Conservation (phyloP, 23 red algal species). For the Cyanidioschyzon merolae region DNA sequence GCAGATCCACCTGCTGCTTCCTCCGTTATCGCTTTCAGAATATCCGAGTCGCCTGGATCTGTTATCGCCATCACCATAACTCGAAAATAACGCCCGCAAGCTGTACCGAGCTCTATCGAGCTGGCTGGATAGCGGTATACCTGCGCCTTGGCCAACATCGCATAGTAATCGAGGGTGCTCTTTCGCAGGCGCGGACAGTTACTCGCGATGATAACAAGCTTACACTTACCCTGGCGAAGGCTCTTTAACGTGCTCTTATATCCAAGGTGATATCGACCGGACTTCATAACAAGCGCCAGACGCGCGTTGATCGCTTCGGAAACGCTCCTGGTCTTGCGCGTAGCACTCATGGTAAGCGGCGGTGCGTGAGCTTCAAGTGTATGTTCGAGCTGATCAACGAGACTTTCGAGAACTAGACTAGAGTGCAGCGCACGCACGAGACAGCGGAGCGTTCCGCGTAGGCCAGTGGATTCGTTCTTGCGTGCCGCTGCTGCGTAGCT, state of each 20-base stretch:
- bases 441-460: too few species aligned
- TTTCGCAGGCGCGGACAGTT: conserved; percentile 63
- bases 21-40: conserved; percentile 47
- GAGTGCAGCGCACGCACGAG: too few species aligned
- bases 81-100: conserved; percentile 87
- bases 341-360: conserved; percentile 2
- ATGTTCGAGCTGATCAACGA: too few species aligned
- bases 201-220: conserved; percentile 77
- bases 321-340: conserved; percentile 66
- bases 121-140: conserved; percentile 88
- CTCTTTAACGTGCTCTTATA: conserved; percentile 92
- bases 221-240: conserved; percentile 82
- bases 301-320: conserved; percentile 81
- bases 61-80: conserved; percentile 62
- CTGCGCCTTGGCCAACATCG: conserved; percentile 88
- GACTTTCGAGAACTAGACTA: too few species aligned
- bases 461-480: too few species aligned
- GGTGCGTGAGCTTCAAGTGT: too few species aligned
- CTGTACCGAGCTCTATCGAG: conserved; percentile 48
- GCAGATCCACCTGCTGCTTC: background rate
- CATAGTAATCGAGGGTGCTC: conserved; percentile 96
- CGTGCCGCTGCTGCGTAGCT: too few species aligned
- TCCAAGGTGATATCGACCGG: conserved; percentile 84
- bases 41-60: conserved; percentile 91
- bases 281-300: conserved; percentile 81